These are phyloP conservation scores for Pleurotus djamor DNA, from an alignment of 768 basidiomycete species.

Conservation along the genomic window DNA sequence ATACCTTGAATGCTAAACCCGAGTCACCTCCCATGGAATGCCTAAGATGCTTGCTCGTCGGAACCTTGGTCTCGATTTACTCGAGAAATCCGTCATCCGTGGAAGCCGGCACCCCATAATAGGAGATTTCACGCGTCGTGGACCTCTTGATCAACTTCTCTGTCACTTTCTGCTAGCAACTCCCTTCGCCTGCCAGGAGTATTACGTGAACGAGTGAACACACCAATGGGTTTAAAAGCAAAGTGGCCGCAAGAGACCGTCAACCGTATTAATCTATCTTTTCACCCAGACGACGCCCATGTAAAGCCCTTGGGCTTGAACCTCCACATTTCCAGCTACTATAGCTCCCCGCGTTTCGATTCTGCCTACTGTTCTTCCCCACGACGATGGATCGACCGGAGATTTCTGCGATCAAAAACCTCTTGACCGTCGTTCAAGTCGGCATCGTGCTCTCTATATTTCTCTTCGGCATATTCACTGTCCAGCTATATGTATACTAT, in stretches of 20 bases:
- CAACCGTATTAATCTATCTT: too few relatives aligned
- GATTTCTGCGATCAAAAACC: neutral
- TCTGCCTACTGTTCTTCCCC: neutral
- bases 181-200: neutral
- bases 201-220: neutral
- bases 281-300: neutral
- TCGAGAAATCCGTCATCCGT: neutral
- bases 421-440: constrained; percentile 14
- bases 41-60: neutral
- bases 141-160: too few relatives aligned
- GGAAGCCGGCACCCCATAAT: neutral
- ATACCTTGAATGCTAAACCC: too few relatives aligned
- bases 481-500: constrained; percentile 21
- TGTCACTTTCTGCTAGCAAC: neutral
- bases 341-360: neutral
- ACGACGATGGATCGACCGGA: neutral
- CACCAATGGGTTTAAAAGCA: neutral
- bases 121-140: too few relatives aligned
- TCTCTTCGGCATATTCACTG: constrained; percentile 22
- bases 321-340: too few relatives aligned
- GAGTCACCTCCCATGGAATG: neutral
- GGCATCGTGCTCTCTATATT: constrained; percentile 21
- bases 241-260: too few relatives aligned
- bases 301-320: neutral
- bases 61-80: neutral